Evolutionary conservation across 2,329 filamentous ascomycete species (phyloP).

Genomic region (Cordyceps militaris): DNA sequence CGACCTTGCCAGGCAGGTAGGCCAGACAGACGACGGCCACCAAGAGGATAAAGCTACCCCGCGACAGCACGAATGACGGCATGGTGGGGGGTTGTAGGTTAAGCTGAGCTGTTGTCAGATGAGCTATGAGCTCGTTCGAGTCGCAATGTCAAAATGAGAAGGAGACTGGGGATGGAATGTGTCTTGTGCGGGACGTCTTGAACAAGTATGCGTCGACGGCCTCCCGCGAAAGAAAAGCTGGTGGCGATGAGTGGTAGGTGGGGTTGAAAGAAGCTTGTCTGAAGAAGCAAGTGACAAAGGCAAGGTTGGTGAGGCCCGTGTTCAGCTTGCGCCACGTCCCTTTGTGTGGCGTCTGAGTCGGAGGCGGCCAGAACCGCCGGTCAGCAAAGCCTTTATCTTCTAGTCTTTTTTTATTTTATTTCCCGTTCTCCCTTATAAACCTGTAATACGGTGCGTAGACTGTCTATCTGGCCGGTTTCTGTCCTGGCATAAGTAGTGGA

Average conservation of each 20-base stretch:
- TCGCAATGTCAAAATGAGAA: neutral
- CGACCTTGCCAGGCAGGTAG: constrained; percentile 48
- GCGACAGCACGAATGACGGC: constrained; percentile 40
- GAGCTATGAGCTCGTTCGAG: neutral
- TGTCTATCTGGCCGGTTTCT: too few relatives aligned
- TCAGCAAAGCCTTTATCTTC: too few relatives aligned
- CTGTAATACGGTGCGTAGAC: too few relatives aligned
- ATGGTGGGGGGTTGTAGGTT: constrained; percentile 26
- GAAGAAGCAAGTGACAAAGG: neutral
- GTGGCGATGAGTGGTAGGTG: neutral
- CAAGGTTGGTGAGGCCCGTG: constrained; percentile 3
- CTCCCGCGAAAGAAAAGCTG: neutral
- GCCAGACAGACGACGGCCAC: constrained; percentile 44
- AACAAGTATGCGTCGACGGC: neutral
- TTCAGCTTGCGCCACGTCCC: constrained; percentile 8
- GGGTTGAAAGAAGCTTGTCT: neutral
- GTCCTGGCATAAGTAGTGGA: too few relatives aligned
- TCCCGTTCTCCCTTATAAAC: too few relatives aligned
- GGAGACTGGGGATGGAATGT: neutral
- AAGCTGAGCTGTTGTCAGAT: neutral
- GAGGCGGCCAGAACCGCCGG: neutral
- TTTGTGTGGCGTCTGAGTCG: neutral
- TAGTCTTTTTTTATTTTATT: too few relatives aligned
- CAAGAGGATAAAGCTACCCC: constrained; percentile 45
- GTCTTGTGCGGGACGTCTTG: neutral